Conservation (phyloP, 345 rosid genomes). For the Citrus glauca region DNA sequence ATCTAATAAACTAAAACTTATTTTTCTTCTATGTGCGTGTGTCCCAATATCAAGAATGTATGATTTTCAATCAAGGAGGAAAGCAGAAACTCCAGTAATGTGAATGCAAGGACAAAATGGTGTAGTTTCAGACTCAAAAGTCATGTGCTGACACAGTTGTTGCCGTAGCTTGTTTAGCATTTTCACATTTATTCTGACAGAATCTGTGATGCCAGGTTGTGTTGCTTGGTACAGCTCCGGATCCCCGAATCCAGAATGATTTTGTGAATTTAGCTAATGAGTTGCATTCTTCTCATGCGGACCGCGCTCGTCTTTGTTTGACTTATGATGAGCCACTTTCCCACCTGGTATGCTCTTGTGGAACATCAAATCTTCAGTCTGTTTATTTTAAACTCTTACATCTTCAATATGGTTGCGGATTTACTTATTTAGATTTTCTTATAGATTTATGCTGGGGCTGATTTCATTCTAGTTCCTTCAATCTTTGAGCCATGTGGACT, state of each 20-base stretch:
- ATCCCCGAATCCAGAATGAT: constrained; percentile 90
- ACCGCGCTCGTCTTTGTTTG: constrained; percentile 76
- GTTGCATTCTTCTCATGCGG: constrained; percentile 61
- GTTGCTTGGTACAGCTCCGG: constrained; percentile 94
- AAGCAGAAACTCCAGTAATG: neutral
- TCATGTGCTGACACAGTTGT: neutral
- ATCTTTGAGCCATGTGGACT: constrained; percentile 96
- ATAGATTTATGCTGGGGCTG: constrained; percentile 91
- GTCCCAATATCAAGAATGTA: neutral
- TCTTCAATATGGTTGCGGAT: constrained; percentile 1
- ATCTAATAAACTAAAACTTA: neutral
- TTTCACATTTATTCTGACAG: constrained; percentile 11
- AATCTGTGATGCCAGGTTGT: constrained; percentile 58
- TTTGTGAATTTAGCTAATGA: constrained; percentile 76
- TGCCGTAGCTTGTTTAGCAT: neutral
- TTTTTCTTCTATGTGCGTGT: neutral
- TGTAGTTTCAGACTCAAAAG: neutral
- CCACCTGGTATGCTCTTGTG: constrained; percentile 60
- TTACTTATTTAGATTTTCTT: constrained; percentile 1
- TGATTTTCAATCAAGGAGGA: neutral
- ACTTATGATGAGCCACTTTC: constrained; percentile 96
- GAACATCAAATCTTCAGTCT: neutral
- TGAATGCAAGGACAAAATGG: constrained; percentile 1
- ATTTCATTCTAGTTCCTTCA: constrained; percentile 89
- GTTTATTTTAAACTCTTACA: neutral